Percentiles rank a stretch among this genome's conserved stretches.
Conservation (phyloP, 192 early-diverging fungal genomes). For the Chytriomyces sp. region DNA sequence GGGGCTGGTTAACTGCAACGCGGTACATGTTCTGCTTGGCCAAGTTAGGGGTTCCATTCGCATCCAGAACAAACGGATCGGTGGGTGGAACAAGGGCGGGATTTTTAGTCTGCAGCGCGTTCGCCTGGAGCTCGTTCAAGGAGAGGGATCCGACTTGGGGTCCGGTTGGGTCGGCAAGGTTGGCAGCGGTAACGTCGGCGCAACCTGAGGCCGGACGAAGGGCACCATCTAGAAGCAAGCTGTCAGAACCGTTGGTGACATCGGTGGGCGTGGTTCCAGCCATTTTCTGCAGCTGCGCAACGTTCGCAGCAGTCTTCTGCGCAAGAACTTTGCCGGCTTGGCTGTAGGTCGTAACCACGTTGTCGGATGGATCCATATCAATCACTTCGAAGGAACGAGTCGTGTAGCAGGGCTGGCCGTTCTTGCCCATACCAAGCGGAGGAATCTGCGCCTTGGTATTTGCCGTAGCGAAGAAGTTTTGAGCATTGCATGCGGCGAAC, state of each 20-base stretch:
- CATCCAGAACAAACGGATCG: conserved; percentile 46
- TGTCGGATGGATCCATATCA: no score
- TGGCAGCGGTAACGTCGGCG: conserved; percentile 34
- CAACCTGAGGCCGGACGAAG: conserved; percentile 41
- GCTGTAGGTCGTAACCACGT: no score
- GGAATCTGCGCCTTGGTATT: conserved; percentile 23
- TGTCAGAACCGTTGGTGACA: conserved; percentile 48
- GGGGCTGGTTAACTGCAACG: conserved; percentile 24
- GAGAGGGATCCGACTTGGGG: conserved; percentile 31
- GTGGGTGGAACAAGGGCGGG: conserved; percentile 40
- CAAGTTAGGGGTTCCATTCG: background rate
- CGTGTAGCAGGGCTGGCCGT: conserved; percentile 40
- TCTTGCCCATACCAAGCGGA: no score
- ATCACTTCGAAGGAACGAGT: conserved; percentile 42
- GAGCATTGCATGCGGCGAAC: conserved; percentile 47
- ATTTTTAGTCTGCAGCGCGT: conserved; percentile 21
- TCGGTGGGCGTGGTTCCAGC: no score
- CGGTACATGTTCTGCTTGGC: conserved; percentile 32
- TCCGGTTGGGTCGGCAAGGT: conserved; percentile 36
- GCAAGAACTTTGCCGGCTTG: conserved; percentile 26
- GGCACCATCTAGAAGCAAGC: conserved; percentile 37
- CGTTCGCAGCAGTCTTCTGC: no score
- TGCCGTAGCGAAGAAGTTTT: conserved; percentile 34
- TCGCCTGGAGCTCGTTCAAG: conserved; percentile 44
- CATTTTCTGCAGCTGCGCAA: no score